phyloP scores from a whole-genome alignment of 345 rosid species.

The Murraya koenigii region DNA sequence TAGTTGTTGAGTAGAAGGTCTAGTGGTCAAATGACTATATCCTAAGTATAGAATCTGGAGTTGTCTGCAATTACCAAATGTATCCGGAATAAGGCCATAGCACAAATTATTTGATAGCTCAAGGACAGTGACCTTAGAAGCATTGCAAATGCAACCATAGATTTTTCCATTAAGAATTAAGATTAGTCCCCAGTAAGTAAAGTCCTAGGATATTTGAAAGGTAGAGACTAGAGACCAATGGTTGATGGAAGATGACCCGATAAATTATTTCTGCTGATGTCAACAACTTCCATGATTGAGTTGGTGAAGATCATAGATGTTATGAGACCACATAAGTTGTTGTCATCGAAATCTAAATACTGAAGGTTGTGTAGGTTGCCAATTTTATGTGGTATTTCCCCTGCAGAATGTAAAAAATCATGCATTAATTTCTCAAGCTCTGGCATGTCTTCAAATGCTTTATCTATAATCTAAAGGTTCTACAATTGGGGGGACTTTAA shows the following conservation, averaged over 20 bases:
- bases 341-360: neutral
- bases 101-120: slow-evolving; percentile 12
- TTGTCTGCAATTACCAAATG: neutral
- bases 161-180: slow-evolving; percentile 11
- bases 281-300: too few species aligned
- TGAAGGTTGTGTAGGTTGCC: neutral
- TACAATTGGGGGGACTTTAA: too few species aligned
- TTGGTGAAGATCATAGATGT: neutral
- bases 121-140: slow-evolving; percentile 7
- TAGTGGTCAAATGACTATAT: neutral
- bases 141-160: slow-evolving; percentile 13
- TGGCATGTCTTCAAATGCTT: too few species aligned
- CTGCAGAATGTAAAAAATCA: neutral
- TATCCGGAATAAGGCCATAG: slow-evolving; percentile 14
- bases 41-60: neutral
- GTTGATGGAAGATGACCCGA: neutral
- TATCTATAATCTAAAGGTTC: too few species aligned
- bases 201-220: neutral
- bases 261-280: neutral
- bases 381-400: neutral
- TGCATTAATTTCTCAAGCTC: too few species aligned
- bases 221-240: neutral
- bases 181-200: neutral
- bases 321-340: neutral
- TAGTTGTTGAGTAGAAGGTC: neutral